These are phyloP conservation scores for Batrachochytrium dendrobatidis DNA, from an alignment of 371 early-diverging fungal species.

Conservation along the genomic window DNA sequence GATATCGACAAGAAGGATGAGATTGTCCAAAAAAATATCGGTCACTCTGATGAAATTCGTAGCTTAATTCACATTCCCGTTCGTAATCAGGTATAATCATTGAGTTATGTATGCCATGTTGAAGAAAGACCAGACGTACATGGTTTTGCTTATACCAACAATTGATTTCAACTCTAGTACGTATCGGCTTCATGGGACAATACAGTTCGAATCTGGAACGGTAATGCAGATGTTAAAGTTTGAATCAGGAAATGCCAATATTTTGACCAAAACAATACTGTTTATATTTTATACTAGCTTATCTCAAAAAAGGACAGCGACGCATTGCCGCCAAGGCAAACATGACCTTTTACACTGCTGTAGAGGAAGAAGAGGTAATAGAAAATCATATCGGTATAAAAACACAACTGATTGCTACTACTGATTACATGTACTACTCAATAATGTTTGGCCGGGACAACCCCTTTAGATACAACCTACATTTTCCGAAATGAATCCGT, in stretches of 20 bases:
- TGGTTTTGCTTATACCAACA: too few relatives aligned
- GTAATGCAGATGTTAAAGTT: conserved; percentile 11
- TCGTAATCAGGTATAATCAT: conserved; percentile 29
- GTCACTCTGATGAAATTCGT: conserved; percentile 45
- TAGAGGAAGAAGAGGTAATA: background rate
- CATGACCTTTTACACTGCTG: background rate
- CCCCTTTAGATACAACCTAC: conserved; percentile 1
- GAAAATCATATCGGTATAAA: background rate
- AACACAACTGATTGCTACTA: background rate
- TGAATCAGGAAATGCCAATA: background rate
- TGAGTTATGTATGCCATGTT: background rate
- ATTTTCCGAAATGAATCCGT: conserved; percentile 30
- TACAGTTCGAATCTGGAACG: conserved; percentile 50
- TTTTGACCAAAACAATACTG: background rate
- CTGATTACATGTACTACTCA: background rate
- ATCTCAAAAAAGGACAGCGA: conserved; percentile 24
- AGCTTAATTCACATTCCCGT: conserved; percentile 39
- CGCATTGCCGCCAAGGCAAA: background rate
- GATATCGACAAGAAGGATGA: conserved; percentile 40
- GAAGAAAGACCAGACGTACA: background rate
- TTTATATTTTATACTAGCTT: conserved; percentile 6
- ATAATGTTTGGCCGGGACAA: conserved; percentile 16
- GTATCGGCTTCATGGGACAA: conserved; percentile 49
- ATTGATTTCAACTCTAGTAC: conserved; percentile 19
- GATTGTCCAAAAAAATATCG: conserved; percentile 40